A percentile compares a stretch with the other conserved stretches of the same genome.
These are phyloP conservation scores for Cutaneotrichosporon dermatis DNA, from an alignment of 1,284 basidiomycete genomes.

Conservation along the genomic window DNA sequence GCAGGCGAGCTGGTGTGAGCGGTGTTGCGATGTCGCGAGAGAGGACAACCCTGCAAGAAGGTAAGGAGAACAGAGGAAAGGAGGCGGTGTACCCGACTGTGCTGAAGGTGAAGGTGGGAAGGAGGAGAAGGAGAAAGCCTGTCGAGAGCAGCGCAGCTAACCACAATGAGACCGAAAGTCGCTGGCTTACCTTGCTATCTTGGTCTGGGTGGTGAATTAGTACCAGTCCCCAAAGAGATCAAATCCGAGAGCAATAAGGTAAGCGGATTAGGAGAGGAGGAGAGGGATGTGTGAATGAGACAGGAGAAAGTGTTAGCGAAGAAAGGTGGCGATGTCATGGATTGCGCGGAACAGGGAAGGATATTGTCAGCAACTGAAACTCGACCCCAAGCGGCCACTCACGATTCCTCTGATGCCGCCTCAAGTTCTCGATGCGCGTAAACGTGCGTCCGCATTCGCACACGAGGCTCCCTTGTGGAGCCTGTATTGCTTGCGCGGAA, in stretches of 20 bases:
- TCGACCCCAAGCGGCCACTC: background rate
- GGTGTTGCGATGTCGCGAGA: no score
- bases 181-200: background rate
- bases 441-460: background rate
- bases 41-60: no score
- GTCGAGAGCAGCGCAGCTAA: background rate
- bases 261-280: no score
- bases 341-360: no score
- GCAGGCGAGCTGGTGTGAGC: background rate
- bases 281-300: no score
- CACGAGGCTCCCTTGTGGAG: background rate
- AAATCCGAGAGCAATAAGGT: no score
- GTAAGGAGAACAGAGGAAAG: background rate
- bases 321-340: no score
- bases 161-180: no score
- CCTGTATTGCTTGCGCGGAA: background rate
- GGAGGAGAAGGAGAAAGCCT: background rate
- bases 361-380: background rate
- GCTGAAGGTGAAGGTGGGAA: background rate
- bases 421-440: conserved; percentile 2
- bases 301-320: no score
- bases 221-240: no score
- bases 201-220: background rate
- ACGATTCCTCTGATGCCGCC: conserved; percentile 2
- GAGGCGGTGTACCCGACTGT: background rate